phyloP scores from a whole-genome alignment of 306 rosid genomes.

The cucumber (Cucumis sativus) region DNA sequence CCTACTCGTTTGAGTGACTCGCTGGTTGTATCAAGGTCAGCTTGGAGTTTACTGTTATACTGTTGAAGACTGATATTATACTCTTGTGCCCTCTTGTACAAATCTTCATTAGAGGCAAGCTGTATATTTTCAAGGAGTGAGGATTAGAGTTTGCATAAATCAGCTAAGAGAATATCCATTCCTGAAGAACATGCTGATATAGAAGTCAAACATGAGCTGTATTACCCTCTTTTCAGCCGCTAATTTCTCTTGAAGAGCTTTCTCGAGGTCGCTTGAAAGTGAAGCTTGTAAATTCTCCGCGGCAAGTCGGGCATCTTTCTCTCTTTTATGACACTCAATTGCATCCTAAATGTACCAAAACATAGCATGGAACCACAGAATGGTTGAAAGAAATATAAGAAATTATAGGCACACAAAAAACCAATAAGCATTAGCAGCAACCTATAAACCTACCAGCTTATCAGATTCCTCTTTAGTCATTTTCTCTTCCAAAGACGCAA shows the following conservation, averaged over 20 bases:
- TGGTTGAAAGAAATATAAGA: not conserved
- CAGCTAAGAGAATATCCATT: not conserved
- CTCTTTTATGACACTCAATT: conserved; percentile 39
- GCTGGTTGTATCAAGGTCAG: conserved; percentile 44
- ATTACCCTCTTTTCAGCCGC: conserved; percentile 61
- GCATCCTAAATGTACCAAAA: conserved; percentile 46
- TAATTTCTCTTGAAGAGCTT: conserved; percentile 44
- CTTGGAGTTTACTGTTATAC: conserved; percentile 71
- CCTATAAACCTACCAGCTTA: conserved; percentile 43
- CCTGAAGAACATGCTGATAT: not conserved
- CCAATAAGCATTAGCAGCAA: conserved; percentile 1
- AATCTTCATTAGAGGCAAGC: conserved; percentile 66
- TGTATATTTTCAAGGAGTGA: conserved; percentile 15
- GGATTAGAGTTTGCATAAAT: not conserved
- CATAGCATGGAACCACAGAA: not conserved
- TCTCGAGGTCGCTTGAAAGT: conserved; percentile 55
- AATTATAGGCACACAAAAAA: not conserved
- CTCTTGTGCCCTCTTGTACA: conserved; percentile 73
- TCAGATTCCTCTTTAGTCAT: conserved; percentile 49
- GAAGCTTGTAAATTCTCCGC: conserved; percentile 43
- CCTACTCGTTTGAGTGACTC: conserved; percentile 63
- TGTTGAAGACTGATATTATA: conserved; percentile 77
- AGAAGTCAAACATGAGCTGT: not conserved
- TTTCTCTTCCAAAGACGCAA: conserved; percentile 44
- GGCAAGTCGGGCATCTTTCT: conserved; percentile 56